A percentile compares a stretch with the other conserved stretches of the same genome.
These are phyloP conservation scores for Gentiana dahurica DNA, from an alignment of 257 asterid genomes.

Conservation along the genomic window DNA sequence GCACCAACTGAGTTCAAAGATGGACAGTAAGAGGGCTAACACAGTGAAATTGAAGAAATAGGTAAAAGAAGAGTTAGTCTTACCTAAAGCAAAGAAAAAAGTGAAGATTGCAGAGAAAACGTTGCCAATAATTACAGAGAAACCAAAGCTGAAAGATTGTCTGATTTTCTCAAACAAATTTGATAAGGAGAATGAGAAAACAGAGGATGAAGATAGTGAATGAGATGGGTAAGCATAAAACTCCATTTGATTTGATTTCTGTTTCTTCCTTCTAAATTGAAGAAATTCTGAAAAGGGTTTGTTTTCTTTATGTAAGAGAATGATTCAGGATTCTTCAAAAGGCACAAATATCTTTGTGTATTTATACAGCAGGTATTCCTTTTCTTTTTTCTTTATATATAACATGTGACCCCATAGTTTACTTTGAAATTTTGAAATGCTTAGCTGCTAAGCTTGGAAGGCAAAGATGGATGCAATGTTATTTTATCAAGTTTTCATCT, in stretches of 20 bases:
- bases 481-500: no score
- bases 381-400: neutral
- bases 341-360: neutral
- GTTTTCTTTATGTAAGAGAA: neutral
- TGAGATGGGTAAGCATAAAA: slow-evolving; percentile 61
- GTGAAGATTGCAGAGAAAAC: slow-evolving; percentile 85
- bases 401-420: no score
- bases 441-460: no score
- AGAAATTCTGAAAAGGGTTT: slow-evolving; percentile 5
- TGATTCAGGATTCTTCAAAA: neutral
- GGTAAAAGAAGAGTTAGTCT: slow-evolving; percentile 1
- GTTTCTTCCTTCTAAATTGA: slow-evolving; percentile 7
- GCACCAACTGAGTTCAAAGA: neutral
- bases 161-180: slow-evolving; percentile 48
- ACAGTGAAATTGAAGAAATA: neutral
- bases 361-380: no score
- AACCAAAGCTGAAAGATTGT: slow-evolving; percentile 53
- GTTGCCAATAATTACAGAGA: slow-evolving; percentile 66
- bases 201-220: slow-evolving; percentile 43
- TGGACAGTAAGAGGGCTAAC: slow-evolving; percentile 1
- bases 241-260: slow-evolving; percentile 36
- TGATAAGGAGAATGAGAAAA: slow-evolving; percentile 36
- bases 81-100: slow-evolving; percentile 85
- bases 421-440: no score
- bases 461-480: no score